These are phyloP conservation scores for Lactarius sanguifluus DNA, from an alignment of 768 basidiomycete genomes.

Conservation along the genomic window DNA sequence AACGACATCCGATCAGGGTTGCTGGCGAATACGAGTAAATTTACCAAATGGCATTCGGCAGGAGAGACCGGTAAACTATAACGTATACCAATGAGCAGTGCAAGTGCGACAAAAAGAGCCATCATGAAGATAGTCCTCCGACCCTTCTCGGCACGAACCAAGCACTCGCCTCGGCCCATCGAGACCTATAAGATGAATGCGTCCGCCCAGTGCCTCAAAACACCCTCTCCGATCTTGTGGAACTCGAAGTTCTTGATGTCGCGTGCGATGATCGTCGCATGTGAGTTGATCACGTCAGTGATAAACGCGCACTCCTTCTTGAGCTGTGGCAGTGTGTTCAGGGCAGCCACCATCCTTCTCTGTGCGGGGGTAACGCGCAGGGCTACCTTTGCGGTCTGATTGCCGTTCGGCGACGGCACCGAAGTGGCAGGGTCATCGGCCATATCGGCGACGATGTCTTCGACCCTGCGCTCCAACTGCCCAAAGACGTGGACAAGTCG, in stretches of 20 bases:
- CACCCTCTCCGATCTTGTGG: slow-evolving; percentile 61
- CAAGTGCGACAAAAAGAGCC: background rate
- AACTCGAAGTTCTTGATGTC: slow-evolving; percentile 59
- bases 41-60: too few relatives aligned
- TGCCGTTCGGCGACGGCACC: background rate
- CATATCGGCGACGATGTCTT: slow-evolving; percentile 59
- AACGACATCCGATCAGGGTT: background rate
- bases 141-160: background rate
- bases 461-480: slow-evolving; percentile 58
- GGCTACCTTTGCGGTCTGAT: slow-evolving; percentile 27
- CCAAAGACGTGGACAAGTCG: slow-evolving; percentile 58
- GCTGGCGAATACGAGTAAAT: background rate
- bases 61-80: background rate
- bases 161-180: background rate
- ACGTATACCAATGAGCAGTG: background rate
- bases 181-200: slow-evolving; percentile 48
- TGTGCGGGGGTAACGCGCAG: slow-evolving; percentile 55
- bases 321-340: slow-evolving; percentile 67
- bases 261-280: slow-evolving; percentile 69
- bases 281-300: slow-evolving; percentile 56
- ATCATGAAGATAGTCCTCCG: background rate
- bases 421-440: slow-evolving; percentile 42
- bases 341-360: slow-evolving; percentile 50
- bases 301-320: slow-evolving; percentile 73
- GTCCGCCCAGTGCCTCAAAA: slow-evolving; percentile 71